A percentile compares a stretch with the other conserved stretches of the same genome.
phyloP scores from a whole-genome alignment of 2,329 filamentous ascomycete species.

The Colletotrichum zoysiae region DNA sequence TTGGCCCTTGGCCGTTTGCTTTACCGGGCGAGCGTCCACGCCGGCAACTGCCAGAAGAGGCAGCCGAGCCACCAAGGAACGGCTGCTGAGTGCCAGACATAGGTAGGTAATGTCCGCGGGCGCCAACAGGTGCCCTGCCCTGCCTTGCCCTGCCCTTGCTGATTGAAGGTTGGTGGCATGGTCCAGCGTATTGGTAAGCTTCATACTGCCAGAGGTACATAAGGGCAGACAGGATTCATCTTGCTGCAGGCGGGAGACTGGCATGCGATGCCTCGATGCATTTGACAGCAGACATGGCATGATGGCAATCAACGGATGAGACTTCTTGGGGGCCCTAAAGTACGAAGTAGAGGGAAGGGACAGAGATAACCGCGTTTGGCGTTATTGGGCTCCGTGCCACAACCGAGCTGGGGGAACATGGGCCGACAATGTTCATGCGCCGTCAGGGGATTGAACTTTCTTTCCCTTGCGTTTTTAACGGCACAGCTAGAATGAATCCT shows the following conservation, averaged over 20 bases:
- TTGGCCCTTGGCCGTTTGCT: constrained; percentile 35
- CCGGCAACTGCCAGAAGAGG: constrained; percentile 18
- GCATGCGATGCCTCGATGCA: constrained; percentile 22
- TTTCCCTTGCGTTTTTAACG: not conserved
- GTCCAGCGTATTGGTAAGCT: constrained; percentile 29
- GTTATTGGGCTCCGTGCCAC: constrained; percentile 8
- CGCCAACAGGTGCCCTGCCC: constrained; percentile 10
- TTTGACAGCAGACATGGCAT: constrained; percentile 14
- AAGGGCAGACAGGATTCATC: constrained; percentile 8
- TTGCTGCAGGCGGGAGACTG: constrained; percentile 21
- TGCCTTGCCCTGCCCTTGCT: constrained; percentile 17
- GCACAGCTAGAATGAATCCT: not conserved
- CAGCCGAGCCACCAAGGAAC: constrained; percentile 3
- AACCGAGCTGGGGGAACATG: constrained; percentile 23
- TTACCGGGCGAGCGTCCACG: constrained; percentile 18
- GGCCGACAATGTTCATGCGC: constrained; percentile 5
- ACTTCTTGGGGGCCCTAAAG: not conserved
- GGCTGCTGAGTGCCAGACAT: not conserved
- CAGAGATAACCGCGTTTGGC: constrained; percentile 20
- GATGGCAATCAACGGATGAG: constrained; percentile 18
- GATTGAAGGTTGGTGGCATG: constrained; percentile 18
- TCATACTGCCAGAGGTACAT: not conserved
- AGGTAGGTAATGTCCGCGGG: not conserved
- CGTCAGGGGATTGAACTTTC: not conserved
- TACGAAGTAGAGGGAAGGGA: not conserved